phyloP scores from a whole-genome alignment of 2,329 filamentous ascomycete genomes.

The Albophoma yamanashiensis region DNA sequence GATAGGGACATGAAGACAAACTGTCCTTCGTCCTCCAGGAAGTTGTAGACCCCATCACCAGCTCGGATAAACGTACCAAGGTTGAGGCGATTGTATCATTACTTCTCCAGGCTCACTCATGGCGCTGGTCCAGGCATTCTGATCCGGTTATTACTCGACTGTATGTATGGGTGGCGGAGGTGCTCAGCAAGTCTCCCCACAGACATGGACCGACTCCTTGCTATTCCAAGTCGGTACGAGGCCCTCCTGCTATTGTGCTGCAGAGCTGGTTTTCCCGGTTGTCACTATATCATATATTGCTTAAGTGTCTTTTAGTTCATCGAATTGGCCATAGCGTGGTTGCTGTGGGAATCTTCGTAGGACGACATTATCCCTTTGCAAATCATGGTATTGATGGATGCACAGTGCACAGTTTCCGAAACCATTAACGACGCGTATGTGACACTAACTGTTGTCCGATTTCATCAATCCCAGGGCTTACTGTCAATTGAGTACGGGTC shows the following conservation, averaged over 20 bases:
- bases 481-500: neutral
- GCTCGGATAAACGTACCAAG: neutral
- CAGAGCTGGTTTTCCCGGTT: no score
- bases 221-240: no score
- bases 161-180: neutral
- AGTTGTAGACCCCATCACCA: no score
- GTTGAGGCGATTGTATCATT: rapidly evolving
- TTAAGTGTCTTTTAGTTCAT: neutral
- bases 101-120: neutral
- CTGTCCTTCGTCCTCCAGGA: no score
- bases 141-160: neutral
- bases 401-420: no score
- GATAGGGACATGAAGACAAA: no score
- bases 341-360: neutral
- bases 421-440: no score
- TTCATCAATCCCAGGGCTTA: neutral
- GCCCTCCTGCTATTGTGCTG: no score
- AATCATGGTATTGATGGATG: neutral
- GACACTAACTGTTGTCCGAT: neutral
- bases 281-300: neutral
- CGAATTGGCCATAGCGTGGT: neutral
- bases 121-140: neutral
- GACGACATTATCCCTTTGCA: neutral
- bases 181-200: no score
- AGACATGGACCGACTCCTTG: neutral